Evolutionary conservation across 2,329 filamentous ascomycete species (phyloP).

Genomic region (Microcyclosporella mali): DNA sequence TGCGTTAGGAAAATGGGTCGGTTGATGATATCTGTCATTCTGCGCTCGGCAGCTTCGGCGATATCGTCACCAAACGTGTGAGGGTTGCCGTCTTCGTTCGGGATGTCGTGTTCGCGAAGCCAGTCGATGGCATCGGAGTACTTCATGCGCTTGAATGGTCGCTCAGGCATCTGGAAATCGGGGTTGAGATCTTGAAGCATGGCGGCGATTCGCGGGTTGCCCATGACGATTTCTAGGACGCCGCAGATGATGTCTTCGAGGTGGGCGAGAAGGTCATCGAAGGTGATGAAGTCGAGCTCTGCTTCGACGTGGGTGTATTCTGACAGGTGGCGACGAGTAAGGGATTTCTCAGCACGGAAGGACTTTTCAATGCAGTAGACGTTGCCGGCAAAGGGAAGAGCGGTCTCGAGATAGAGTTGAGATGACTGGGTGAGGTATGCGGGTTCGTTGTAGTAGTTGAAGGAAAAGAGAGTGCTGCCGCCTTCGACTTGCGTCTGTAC

Average conservation of each 20-base stretch:
- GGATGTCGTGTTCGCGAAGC: slow-evolving; percentile 83
- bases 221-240: slow-evolving; percentile 71
- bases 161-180: slow-evolving; percentile 69
- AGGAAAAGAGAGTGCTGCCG: slow-evolving; percentile 81
- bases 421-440: slow-evolving; percentile 95
- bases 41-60: slow-evolving; percentile 90
- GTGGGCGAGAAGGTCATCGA: slow-evolving; percentile 79
- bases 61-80: slow-evolving; percentile 97
- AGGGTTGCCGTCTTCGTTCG: slow-evolving; percentile 84
- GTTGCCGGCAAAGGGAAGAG: slow-evolving; percentile 80
- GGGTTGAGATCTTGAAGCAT: slow-evolving; percentile 87
- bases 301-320: slow-evolving; percentile 97
- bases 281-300: slow-evolving; percentile 92
- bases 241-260: slow-evolving; percentile 82
- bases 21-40: slow-evolving; percentile 97
- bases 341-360: slow-evolving; percentile 93
- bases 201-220: slow-evolving; percentile 64
- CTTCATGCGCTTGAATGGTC: slow-evolving; percentile 90
- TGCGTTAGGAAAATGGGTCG: slow-evolving; percentile 91
- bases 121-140: slow-evolving; percentile 92
- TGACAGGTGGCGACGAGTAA: slow-evolving; percentile 87
- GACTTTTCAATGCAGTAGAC: slow-evolving; percentile 98
- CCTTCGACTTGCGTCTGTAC: slow-evolving; percentile 95
- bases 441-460: slow-evolving; percentile 82
- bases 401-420: slow-evolving; percentile 95